Evolutionary conservation across 2,329 filamentous ascomycete genomes (phyloP), one percentile per base, ranked within the genome.

Genomic region (Dothistroma pini): DNA sequence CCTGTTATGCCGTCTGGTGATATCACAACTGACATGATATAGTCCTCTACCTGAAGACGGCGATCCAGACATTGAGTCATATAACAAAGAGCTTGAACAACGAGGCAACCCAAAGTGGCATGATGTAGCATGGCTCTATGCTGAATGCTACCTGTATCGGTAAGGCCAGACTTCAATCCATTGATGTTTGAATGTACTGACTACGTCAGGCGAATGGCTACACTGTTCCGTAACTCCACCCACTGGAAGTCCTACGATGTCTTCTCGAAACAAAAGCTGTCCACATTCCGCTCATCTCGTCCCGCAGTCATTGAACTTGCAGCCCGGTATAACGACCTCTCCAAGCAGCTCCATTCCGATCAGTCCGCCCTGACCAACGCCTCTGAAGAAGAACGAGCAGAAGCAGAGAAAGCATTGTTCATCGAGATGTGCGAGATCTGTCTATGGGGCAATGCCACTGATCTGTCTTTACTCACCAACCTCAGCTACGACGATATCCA

Each of bases 381-480:
- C 48, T 79, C 80, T 2, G 77, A 79, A 35, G 75, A 80, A 57
- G 78, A 86, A 66, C 72, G 86, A 54, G 83, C 85, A 32, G 84
- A 88, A 59, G 87, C 90, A 0, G 90, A 96, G 73, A 85, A 86
- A 72, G 77, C 93, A 0, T 79, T 97, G 29, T 97, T 97, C 78
- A 83, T 83, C 25, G 93, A 97, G 74, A 96, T 97, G 89, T 93
- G 89, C 76, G 91, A 97, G 80, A 95, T 97, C 69, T 97, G 93
- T 74, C 84, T 97, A 1, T 97, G 93, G 93, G 93, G 93, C 11
- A 97, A 97, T 75, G 95, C 93, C 1, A 97, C 93, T 0, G 95
- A 97, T 75, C 81, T 97, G 14, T 96, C 91, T 0, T 87, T 97
- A 21, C 82, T 97, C 58, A 96, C 93, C 0, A 92, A 89, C 69